A percentile compares a stretch with the other conserved stretches of the same genome.
These are phyloP conservation scores for Brasenia schreberi DNA, from an alignment of 164 flowering plant species.

Conservation along the genomic window DNA sequence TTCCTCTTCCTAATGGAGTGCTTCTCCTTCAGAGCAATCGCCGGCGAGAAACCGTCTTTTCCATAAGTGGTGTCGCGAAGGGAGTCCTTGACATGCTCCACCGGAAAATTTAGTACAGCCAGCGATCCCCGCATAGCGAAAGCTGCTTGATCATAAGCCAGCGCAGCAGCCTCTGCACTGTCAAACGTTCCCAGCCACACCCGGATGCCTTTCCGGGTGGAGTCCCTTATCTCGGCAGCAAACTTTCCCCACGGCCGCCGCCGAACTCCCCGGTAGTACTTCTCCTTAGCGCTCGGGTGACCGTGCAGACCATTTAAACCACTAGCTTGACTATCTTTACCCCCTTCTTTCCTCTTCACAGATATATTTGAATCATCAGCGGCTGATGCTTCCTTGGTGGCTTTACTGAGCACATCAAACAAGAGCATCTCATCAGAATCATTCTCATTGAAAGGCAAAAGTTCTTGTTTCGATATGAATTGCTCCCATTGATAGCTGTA, in stretches of 20 bases:
- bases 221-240: constrained; percentile 66
- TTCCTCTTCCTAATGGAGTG: constrained; percentile 35
- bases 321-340: neutral
- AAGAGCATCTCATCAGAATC: constrained; percentile 54
- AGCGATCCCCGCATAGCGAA: constrained; percentile 35
- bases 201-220: constrained; percentile 51
- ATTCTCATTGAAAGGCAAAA: constrained; percentile 44
- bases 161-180: constrained; percentile 61
- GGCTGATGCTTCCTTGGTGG: neutral
- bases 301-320: neutral
- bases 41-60: constrained; percentile 38
- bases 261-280: constrained; percentile 29
- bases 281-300: constrained; percentile 3
- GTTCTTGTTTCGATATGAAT: constrained; percentile 1
- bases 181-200: constrained; percentile 80
- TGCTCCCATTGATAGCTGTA: constrained; percentile 6
- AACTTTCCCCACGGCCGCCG: constrained; percentile 55
- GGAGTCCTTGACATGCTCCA: constrained; percentile 33
- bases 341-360: neutral
- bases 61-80: constrained; percentile 24
- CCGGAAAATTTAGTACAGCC: constrained; percentile 50
- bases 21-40: constrained; percentile 37
- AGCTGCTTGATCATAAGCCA: constrained; percentile 71
- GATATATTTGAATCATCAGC: neutral
- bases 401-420: constrained; percentile 19